Evolutionary conservation across 176 grass and related monocot genomes (phyloP), one percentile per base, ranked within the genome.

Genomic region (Eragrostis nindensis): DNA sequence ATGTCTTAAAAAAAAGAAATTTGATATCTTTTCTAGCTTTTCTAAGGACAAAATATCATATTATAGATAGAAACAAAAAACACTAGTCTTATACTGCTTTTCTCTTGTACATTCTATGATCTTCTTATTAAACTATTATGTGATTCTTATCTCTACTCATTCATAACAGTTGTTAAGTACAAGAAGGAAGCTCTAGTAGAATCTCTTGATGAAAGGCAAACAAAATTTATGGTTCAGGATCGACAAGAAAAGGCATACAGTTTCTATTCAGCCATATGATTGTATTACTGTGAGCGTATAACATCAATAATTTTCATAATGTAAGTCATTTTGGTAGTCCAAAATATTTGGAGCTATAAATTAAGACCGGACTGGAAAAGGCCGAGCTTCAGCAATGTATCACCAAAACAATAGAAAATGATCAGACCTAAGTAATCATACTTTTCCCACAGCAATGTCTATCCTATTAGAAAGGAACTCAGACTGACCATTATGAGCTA

Each of bases 401-500:
- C n/a, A 4, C 4, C 46, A 15, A 25, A 46, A 18, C 42, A 19
- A 6, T 26, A 18, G 5, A 49, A 27, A 80, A 0, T 21, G 6
- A 64, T 59, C 7, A 30, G 59, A 41, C 22, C 4, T 8, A 56
- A 12, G 18, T 25, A 32, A 53, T 4, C 30, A 26, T 27, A 11
- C 52, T 18, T 57, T 67, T 30, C 18, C 2, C 9, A 32, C 27
- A 71, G 42, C 68, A 85, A 73, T 16, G 29, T 39, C 7, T 62
- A 39, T 66, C 11, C 7, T 16, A 52, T 18, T 46, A 50, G 8
- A 71, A 61, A 46, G 18, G 38, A 60, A 59, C n/a, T 61, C 71
- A 40, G 38, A 61, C 81, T 83, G 68, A 98, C 95, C 95, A 86
- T 98, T 98, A 60, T 98, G 95, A 48, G 95, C 92, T 70, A 98